phyloP scores from a whole-genome alignment of 768 basidiomycete species.

The Russula compacta region DNA sequence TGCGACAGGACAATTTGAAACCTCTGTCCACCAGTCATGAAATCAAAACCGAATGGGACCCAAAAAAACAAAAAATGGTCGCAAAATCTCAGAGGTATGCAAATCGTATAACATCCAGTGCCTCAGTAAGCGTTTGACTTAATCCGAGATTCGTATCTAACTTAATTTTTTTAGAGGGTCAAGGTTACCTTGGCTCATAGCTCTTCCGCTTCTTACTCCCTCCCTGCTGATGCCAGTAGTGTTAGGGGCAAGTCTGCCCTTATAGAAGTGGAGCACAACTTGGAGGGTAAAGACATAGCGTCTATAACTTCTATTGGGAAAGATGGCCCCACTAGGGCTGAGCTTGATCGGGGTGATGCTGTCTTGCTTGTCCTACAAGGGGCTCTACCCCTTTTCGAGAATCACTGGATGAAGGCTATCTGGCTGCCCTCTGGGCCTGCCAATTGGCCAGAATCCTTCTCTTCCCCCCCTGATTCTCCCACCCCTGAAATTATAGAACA shows the following conservation, averaged over 20 bases:
- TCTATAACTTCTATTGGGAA: constrained; percentile 44
- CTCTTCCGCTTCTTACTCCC: constrained; percentile 20
- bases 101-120: not conserved
- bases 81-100: constrained; percentile 9
- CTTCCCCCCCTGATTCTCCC: constrained; percentile 19
- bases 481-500: constrained; percentile 19
- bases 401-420: constrained; percentile 33
- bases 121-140: not conserved
- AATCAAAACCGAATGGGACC: constrained; percentile 5
- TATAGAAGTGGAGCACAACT: constrained; percentile 21
- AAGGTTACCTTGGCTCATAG: constrained; percentile 23
- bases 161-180: constrained; percentile 9
- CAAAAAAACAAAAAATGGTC: constrained; percentile 8
- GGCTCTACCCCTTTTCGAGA: constrained; percentile 23
- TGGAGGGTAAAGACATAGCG: constrained; percentile 27
- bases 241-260: constrained; percentile 19
- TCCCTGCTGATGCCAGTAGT: constrained; percentile 21
- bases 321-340: constrained; percentile 51
- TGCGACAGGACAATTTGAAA: constrained; percentile 6
- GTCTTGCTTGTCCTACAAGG: constrained; percentile 33
- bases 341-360: constrained; percentile 31
- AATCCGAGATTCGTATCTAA: not conserved
- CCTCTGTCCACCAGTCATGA: constrained; percentile 8
- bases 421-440: constrained; percentile 27
- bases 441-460: constrained; percentile 31